Percentiles rank a stretch among this genome's conserved stretches.
Conservation (phyloP, 2,329 filamentous ascomycete species). For the Ceratocystis variospora region DNA sequence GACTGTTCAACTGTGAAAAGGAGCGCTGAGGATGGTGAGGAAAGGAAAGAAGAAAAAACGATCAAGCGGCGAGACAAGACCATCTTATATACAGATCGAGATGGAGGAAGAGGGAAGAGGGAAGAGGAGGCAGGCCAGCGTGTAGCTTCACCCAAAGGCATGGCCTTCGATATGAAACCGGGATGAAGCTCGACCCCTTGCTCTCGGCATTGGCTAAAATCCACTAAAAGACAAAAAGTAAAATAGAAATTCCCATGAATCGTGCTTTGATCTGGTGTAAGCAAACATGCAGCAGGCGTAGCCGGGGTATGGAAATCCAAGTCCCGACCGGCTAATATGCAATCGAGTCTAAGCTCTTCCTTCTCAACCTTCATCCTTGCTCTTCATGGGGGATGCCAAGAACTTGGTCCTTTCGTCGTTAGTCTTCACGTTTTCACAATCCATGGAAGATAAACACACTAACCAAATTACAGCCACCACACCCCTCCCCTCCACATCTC, state of each 20-base stretch:
- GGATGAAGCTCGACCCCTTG: neutral
- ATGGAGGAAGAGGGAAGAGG: neutral
- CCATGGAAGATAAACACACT: neutral
- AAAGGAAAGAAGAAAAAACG: neutral
- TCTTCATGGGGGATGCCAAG: neutral
- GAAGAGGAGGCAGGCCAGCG: too few species aligned
- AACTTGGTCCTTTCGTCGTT: neutral
- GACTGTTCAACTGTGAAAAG: neutral
- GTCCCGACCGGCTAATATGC: neutral
- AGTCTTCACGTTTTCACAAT: neutral
- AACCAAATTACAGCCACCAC: neutral
- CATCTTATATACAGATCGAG: constrained; percentile 4
- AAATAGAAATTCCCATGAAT: neutral
- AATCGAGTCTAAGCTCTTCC: neutral
- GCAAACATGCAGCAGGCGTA: neutral
- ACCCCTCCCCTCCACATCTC: neutral
- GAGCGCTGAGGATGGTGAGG: neutral
- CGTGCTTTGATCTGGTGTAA: neutral
- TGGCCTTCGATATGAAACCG: neutral
- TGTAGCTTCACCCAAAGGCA: neutral
- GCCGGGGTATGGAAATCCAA: neutral
- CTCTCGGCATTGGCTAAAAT: neutral
- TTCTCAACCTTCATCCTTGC: neutral
- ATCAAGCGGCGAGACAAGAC: neutral
- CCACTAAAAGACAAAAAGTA: neutral